Evolutionary conservation across 225 moss, liverwort and hornwort genomes (phyloP), one percentile per base, ranked within the genome.

Genomic region (Thuidium tamariscinum): DNA sequence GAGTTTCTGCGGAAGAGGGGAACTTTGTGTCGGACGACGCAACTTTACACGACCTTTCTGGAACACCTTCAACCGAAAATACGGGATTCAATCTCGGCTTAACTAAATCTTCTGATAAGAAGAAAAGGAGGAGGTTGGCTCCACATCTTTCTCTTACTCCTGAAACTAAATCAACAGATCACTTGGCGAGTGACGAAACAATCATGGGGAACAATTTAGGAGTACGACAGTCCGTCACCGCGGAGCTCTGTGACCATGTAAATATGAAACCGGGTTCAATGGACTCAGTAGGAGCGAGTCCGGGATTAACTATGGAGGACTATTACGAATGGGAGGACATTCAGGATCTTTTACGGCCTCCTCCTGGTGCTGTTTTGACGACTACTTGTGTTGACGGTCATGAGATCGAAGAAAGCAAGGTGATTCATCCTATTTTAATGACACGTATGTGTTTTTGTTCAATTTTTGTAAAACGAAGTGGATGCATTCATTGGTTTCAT

Each of bases 391-490:
- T 97, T 83, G 96, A 95, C 77, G 97, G 97, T 82, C 92, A 95
- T 68, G 95, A 96, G 67, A 93, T 97, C 87, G 97, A 97, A 95
- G 97, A 96, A 90, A 95, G 93, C 65, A 88, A 93, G 95, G 97
- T 96, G 83, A 90, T 86, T 54, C 48, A 48, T 62, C 36, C 65
- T 83, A 52, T 62, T 79, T 74, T 54, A 12, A 44, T 49, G 69
- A 42, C 48, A 55, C 49, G 15, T 46, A 12, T 48, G 32, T 51
- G 23, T 39, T 73, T 57, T 80, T 42, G 55, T 61, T 80, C 46
- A 34, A 39, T 48, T 82, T n/a, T 66, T 80, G 74, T 74, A 32
- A 16, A 55, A 18, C 8, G 27, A 77, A 61, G 61, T 29, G 44
- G 37, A n/a, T 49, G 18, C 16, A 52, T 44, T n/a, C 81, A 56